Evolutionary conservation across 768 basidiomycete species (phyloP), one percentile per base, ranked within the genome.

Genomic region (Mycena floridula): DNA sequence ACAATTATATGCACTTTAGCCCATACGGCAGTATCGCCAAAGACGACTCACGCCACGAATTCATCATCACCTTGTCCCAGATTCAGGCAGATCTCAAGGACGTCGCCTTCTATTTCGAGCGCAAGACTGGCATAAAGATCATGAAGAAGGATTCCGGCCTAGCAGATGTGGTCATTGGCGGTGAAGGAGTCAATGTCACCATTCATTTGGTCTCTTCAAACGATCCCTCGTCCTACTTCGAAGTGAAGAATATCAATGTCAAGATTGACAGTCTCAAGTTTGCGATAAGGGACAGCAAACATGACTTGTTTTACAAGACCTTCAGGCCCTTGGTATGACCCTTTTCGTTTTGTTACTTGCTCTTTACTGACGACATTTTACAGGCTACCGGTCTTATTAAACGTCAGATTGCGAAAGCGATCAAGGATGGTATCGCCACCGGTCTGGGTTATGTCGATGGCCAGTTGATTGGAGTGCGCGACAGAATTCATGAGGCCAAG

Each of bases 11-110:
- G 64, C 83, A 82, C 61, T 92, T 97, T 65, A 84, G 81, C 24
- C 92, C 93, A 0, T 92, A 94, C 68, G 59, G 66, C 53, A 25
- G 61, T 67, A 41, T 62, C 54, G 51, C 45, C 49, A 54, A 44
- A 42, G 16, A 53, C 41, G 26, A 70, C 65, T 48, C 54, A 63
- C 4, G 89, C 89, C 59, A 95, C 61, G 74, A 79, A 43, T 79
- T 96, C 58, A 82, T 74, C 26, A 59, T 96, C 44, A 81, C 79
- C 7, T 71, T 96, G 27, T 72, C 70, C 23, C 93, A 97, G 62
- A 87, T 96, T 54, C 93, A 97, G 59, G 86, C 87, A 5, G 92
- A 96, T 53, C 86, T 98, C 79, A 78, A 88, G 13, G 93, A 97
- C 54, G 89, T 96, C 12, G 85, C 87, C 7, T 95, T 98, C 62